Evolutionary conservation across 257 asterid genomes (phyloP), one percentile per base, ranked within the genome.

Genomic region (Fraxinus pennsylvanica): DNA sequence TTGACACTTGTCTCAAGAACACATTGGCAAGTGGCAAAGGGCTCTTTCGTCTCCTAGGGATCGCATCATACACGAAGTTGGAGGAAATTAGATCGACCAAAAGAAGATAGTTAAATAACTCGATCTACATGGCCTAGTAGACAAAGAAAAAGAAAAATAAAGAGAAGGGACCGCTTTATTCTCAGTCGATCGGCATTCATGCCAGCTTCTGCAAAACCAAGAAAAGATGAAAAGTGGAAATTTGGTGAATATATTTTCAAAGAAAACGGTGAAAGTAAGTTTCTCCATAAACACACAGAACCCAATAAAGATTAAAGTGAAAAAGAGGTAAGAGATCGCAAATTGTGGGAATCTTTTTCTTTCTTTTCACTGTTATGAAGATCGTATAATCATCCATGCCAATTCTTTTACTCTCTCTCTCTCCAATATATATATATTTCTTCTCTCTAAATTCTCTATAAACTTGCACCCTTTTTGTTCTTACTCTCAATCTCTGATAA

Each of bases 301-400:
- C 69, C 69, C 69, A 25, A 63, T 63, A 63, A 63, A 63, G 69
- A 63, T 22, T 4, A 63, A 63, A 63, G 69, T 3, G 69, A 63
- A 63, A 63, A 63, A 22, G 29, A 59, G 29, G 0, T 59, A 9
- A 63, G 35, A 63, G 69, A 27, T 63, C 36, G 35, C 33, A 63
- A 63, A 9, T 63, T 25, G 69, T 63, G 69, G 36, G 69, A 63
- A 63, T 63, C 69, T 63, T 61, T 61, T 22, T 22, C 33, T 61
- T 22, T 22, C 68, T 61, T 63, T 63, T 21, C 68, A 61, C 68
- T 25, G 68, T 61, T 22, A 13, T 61, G 32, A 21, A 61, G 65
- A 54, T 54, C 65, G 10, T n/a, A 63, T 25, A 4, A 63, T 63
- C 69, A 63, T 61, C 33, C 68, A 61, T 61, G 32, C 68, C 68